Evolutionary conservation across 2,329 filamentous ascomycete genomes (phyloP).

Genomic region (Ophiosphaerella narmari): DNA sequence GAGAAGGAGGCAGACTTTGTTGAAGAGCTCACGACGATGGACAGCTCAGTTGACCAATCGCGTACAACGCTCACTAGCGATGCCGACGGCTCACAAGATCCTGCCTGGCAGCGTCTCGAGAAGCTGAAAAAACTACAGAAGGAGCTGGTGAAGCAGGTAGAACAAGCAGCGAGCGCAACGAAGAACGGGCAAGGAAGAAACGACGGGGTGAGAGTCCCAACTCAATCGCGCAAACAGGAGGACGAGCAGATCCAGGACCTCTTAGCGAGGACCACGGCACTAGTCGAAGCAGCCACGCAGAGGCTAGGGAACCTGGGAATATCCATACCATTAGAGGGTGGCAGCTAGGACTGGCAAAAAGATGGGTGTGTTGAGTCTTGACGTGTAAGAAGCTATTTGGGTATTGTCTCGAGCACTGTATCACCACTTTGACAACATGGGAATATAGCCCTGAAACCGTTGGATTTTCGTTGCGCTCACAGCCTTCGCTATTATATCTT

Average conservation of each 20-base stretch:
- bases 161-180: conserved; percentile 18
- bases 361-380: background rate
- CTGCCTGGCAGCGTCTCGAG: conserved; percentile 60
- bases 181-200: conserved; percentile 15
- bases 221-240: conserved; percentile 40
- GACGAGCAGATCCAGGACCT: conserved; percentile 40
- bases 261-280: conserved; percentile 37
- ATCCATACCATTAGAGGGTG: conserved; percentile 19
- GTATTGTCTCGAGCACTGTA: background rate
- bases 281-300: conserved; percentile 40
- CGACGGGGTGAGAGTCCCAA: conserved; percentile 34
- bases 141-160: conserved; percentile 49
- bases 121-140: conserved; percentile 60
- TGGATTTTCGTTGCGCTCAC: too few species aligned
- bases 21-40: conserved; percentile 57
- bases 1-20: conserved; percentile 66
- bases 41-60: conserved; percentile 43
- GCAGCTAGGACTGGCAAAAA: background rate
- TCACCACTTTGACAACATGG: background rate
- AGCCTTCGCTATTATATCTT: too few species aligned
- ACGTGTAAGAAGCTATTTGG: background rate
- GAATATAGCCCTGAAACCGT: background rate
- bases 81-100: conserved; percentile 31
- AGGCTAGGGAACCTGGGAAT: conserved; percentile 37
- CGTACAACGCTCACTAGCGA: conserved; percentile 39